phyloP scores from a whole-genome alignment of 805 yeast genomes.

The Schizosaccharomyces japonicus region DNA sequence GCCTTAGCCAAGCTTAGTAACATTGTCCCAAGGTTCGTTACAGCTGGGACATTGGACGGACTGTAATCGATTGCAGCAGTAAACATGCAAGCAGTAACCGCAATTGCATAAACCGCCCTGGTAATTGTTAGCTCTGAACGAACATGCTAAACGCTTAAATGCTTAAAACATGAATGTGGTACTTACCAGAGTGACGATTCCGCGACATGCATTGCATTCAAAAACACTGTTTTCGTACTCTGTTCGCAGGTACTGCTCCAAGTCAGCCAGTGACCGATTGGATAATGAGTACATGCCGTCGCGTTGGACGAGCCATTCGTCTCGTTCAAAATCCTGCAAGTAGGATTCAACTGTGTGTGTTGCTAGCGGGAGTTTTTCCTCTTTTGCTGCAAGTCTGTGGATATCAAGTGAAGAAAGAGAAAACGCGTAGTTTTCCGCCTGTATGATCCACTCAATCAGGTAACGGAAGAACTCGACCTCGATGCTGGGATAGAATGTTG shows the following conservation, averaged over 20 bases:
- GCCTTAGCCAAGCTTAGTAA: background rate
- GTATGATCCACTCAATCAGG: background rate
- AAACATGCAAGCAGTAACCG: conserved; percentile 1
- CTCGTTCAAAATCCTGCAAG: background rate
- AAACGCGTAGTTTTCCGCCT: background rate
- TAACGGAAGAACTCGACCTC: background rate
- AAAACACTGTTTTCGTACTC: background rate
- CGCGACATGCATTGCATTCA: conserved; percentile 2
- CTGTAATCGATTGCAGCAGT: background rate
- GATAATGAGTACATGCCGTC: background rate
- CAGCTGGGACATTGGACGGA: background rate
- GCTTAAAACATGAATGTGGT: background rate
- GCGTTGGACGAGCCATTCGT: background rate
- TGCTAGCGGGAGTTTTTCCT: background rate
- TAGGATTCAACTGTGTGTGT: background rate
- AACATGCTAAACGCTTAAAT: background rate
- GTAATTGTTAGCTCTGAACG: too few species aligned
- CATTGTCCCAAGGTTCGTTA: background rate
- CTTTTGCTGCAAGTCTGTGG: background rate
- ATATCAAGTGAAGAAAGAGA: background rate
- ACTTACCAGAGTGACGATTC: background rate
- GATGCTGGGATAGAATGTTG: background rate
- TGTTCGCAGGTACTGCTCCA: background rate
- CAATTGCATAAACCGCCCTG: background rate
- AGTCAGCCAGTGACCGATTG: background rate